Conservation (phyloP, 2,329 filamentous ascomycete genomes). For the Aaosphaeria pasadenensis region DNA sequence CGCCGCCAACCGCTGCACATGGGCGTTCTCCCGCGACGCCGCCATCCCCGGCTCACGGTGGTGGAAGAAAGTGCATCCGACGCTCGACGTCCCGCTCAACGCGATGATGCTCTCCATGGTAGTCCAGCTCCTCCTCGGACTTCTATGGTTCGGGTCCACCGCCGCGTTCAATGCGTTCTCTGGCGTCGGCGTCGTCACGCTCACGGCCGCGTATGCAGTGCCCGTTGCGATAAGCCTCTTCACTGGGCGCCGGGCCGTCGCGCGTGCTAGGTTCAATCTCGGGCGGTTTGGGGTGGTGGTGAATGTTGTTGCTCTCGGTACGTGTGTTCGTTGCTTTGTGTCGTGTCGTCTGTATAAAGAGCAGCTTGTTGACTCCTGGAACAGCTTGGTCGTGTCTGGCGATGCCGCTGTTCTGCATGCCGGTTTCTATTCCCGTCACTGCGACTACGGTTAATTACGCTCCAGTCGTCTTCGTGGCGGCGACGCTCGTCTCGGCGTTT, state of each 20-base stretch:
- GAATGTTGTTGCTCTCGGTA: not conserved
- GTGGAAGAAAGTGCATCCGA: not conserved
- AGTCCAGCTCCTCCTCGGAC: not conserved
- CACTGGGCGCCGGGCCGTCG: not conserved
- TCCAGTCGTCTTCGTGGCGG: not conserved
- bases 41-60: not conserved
- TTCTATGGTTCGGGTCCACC: not conserved
- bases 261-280: not conserved
- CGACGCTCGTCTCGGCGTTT: not conserved
- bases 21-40: not conserved
- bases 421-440: not conserved
- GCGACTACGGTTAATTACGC: not conserved
- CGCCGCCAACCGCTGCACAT: not conserved
- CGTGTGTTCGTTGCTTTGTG: not conserved
- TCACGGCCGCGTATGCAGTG: not conserved
- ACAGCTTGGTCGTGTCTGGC: slow-evolving; percentile 62
- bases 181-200: not conserved
- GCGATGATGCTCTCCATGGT: not conserved
- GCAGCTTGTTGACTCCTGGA: not conserved
- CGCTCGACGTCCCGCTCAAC: not conserved
- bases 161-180: not conserved
- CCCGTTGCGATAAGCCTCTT: not conserved
- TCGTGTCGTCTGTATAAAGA: not conserved
- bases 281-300: not conserved
- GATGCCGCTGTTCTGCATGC: slow-evolving; percentile 45